Conservation (phyloP, 768 basidiomycete genomes). For the Mycena galericulata region DNA sequence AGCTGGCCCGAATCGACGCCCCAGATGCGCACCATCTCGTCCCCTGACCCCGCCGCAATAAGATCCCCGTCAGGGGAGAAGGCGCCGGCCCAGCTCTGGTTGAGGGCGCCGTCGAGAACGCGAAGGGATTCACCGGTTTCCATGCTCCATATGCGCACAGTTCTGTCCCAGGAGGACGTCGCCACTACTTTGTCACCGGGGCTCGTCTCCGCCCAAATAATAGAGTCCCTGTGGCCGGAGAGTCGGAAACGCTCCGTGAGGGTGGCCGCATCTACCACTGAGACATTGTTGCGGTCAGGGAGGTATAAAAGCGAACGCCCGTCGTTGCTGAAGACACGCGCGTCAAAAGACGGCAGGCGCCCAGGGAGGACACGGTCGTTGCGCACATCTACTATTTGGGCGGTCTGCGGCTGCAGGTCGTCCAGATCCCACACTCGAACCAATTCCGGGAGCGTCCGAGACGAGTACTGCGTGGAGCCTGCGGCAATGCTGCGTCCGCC, state of each 20-base stretch:
- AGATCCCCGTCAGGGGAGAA: constrained; percentile 38
- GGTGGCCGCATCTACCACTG: neutral
- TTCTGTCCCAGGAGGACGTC: constrained; percentile 35
- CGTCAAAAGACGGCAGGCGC: neutral
- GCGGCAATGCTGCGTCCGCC: constrained; percentile 5
- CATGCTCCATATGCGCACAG: constrained; percentile 36
- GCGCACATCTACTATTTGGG: neutral
- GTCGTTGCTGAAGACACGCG: constrained; percentile 25
- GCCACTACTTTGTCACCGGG: constrained; percentile 31
- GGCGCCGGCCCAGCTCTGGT: constrained; percentile 31
- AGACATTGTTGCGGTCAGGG: neutral
- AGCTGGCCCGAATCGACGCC: constrained; percentile 30
- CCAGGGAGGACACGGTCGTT: neutral
- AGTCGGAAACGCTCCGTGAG: constrained; percentile 17
- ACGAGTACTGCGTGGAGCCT: neutral
- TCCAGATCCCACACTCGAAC: constrained; percentile 8
- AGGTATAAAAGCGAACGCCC: constrained; percentile 17
- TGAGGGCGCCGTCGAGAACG: constrained; percentile 17
- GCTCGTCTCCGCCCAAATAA: constrained; percentile 31
- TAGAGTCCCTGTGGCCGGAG: constrained; percentile 25
- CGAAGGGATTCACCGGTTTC: constrained; percentile 20
- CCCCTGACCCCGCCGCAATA: constrained; percentile 34
- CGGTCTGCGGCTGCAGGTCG: neutral
- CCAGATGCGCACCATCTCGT: constrained; percentile 36
- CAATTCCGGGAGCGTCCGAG: neutral